Evolutionary conservation across 176 grass and related monocot species (phyloP).

Genomic region (Secale cereale): DNA sequence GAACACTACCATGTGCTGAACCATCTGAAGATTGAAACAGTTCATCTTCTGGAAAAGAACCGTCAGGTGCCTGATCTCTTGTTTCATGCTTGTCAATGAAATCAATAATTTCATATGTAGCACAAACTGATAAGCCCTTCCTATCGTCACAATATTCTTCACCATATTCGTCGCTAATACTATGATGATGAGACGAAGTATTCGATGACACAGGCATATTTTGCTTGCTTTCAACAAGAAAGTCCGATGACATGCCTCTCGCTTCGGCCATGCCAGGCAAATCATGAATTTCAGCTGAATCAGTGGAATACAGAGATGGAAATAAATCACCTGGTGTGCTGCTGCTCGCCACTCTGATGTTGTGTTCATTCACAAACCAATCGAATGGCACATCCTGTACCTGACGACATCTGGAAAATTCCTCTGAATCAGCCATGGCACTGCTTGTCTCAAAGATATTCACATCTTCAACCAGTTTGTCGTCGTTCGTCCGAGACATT

Average conservation of each 20-base stretch:
- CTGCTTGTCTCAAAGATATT: background rate
- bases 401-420: background rate
- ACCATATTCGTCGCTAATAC: background rate
- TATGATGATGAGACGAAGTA: background rate
- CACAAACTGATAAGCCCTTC: background rate
- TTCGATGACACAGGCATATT: background rate
- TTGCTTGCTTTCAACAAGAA: background rate
- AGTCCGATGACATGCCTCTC: background rate
- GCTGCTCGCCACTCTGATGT: background rate
- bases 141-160: background rate
- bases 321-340: background rate
- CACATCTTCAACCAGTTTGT: background rate
- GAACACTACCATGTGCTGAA: background rate
- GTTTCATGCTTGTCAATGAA: conserved; percentile 33
- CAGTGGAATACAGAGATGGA: background rate
- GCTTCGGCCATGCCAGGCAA: background rate
- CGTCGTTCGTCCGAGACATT: background rate
- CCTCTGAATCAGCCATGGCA: background rate
- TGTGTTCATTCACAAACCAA: background rate
- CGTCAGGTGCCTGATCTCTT: background rate
- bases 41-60: background rate
- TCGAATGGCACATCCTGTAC: background rate
- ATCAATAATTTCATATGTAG: background rate
- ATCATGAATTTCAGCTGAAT: background rate
- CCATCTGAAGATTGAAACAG: background rate